Base-by-base conservation (phyloP, 768 basidiomycete species). In the Panaeolus cyanescens region DNA sequence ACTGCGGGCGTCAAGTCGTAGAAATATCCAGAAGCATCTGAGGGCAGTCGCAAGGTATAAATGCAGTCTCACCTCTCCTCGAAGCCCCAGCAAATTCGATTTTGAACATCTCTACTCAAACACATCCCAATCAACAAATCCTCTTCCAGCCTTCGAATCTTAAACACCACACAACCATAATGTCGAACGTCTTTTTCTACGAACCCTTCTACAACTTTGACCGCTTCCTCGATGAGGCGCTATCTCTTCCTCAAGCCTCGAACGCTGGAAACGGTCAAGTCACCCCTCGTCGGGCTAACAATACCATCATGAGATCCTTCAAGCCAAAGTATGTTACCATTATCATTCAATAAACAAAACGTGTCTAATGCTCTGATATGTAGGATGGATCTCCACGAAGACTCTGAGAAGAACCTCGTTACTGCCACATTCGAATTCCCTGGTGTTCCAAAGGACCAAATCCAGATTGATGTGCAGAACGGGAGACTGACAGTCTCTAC, bases 351-450 rank as follows among this genome's bases (percentile, higher is more conserved):
- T 7, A 17, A 42, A 5, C 30, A 34, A 45, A 5, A 19, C 20
- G 8, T 3, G 8, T n/a, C 55, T 56, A 12, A 55, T n/a, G 22
- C 13, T 7, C 19, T 55, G 9, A 45, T 20, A 37, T 32, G 12
- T 64, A 86, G 85, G 63, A 81, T 87, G 79, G 83, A 87, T 63
- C 69, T 86, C 5, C 80, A 83, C 67, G 84, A 86, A 64, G 74
- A 84, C 59, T 53, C 67, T 4, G 75, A 80, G 25, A 73, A 70
- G 33, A 83, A 84, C 63, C 65, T 74, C 30, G 81, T 87, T 37
- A 83, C 82, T 0, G 85, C 85, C 33, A 71, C 77, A 7, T 85
- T 88, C 65, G 86, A 88, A 65, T 70, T 88, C 2, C 85, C 86
- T 0, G 85, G 85, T 20, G 12, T 88, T 34, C 74, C 73, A 60